phyloP scores from a whole-genome alignment of 805 yeast species.

The Candida suzukii region DNA sequence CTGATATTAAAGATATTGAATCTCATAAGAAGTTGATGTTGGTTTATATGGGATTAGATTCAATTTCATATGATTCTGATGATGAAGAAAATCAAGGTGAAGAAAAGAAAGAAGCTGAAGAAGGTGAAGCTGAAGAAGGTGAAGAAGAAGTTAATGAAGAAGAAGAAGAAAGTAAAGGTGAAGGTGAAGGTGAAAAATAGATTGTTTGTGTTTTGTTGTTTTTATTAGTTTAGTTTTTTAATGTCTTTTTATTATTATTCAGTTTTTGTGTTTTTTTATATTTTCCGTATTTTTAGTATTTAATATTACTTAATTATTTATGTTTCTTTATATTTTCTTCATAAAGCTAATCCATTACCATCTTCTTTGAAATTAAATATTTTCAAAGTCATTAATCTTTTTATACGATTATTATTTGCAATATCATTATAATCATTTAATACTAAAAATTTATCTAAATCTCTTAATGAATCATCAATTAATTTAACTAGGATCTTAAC shows the following conservation, averaged over 20 bases:
- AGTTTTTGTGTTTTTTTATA: too few species aligned
- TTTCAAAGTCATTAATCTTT: slow-evolving; percentile 1
- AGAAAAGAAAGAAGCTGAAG: not conserved
- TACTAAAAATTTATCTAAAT: slow-evolving; percentile 4
- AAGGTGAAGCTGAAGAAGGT: too few species aligned
- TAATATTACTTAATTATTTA: too few species aligned
- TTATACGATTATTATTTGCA: not conserved
- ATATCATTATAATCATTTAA: slow-evolving; percentile 3
- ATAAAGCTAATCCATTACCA: slow-evolving; percentile 2
- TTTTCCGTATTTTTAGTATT: too few species aligned
- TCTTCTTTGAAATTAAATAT: not conserved
- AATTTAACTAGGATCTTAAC: not conserved
- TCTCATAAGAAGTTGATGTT: slow-evolving; percentile 26
- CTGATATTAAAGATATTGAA: slow-evolving; percentile 25
- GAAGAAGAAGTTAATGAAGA: too few species aligned
- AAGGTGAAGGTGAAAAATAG: too few species aligned
- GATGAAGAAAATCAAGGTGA: slow-evolving; percentile 13
- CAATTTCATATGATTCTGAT: slow-evolving; percentile 25
- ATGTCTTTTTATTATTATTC: too few species aligned
- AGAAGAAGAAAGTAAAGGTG: too few species aligned
- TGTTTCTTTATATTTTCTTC: not conserved
- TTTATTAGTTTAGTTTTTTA: too few species aligned
- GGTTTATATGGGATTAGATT: slow-evolving; percentile 30
- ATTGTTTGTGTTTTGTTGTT: too few species aligned
- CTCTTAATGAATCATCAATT: slow-evolving; percentile 4